A percentile compares a stretch with the other conserved stretches of the same genome.
These are phyloP conservation scores for Suhomyces faveliae DNA, from an alignment of 805 yeast species.

Conservation along the genomic window DNA sequence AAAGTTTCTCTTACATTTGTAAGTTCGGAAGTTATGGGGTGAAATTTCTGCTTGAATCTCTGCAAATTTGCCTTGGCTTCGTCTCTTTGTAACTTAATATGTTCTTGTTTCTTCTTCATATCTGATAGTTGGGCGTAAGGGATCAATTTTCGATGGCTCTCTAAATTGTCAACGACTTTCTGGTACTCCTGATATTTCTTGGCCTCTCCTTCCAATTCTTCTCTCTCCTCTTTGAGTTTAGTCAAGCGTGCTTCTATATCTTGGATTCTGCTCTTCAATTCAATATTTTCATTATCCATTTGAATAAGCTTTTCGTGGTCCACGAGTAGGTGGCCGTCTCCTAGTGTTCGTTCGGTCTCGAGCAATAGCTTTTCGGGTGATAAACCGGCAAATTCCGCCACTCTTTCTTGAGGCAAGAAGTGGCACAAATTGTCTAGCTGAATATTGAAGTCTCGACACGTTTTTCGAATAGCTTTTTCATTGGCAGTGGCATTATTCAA, in stretches of 20 bases:
- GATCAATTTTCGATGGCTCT: conserved; percentile 35
- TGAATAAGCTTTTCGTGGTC: conserved; percentile 57
- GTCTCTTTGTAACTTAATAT: conserved; percentile 35
- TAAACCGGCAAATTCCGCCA: conserved; percentile 84
- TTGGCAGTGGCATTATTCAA: conserved; percentile 41
- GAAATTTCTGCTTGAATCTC: conserved; percentile 20
- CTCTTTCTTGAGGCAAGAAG: conserved; percentile 92
- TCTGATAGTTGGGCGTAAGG: conserved; percentile 44
- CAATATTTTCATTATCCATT: conserved; percentile 43
- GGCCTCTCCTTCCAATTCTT: conserved; percentile 45
- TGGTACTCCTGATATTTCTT: conserved; percentile 45
- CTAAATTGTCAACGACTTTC: conserved; percentile 40
- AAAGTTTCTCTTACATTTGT: neutral
- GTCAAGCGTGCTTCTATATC: conserved; percentile 29
- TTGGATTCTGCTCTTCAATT: conserved; percentile 24
- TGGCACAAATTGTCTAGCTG: conserved; percentile 92
- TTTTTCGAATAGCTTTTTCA: conserved; percentile 46
- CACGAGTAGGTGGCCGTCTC: conserved; percentile 52
- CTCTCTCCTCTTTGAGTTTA: conserved; percentile 36
- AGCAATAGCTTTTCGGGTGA: conserved; percentile 69
- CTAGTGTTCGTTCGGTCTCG: conserved; percentile 82
- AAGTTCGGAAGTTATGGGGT: conserved; percentile 21
- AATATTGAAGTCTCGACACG: conserved; percentile 56
- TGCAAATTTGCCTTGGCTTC: conserved; percentile 33
- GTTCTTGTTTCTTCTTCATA: conserved; percentile 30